A percentile compares a stretch with the other conserved stretches of the same genome.
These are phyloP conservation scores for Diplodia seriata DNA, from an alignment of 2,329 filamentous ascomycete genomes.

Conservation along the genomic window DNA sequence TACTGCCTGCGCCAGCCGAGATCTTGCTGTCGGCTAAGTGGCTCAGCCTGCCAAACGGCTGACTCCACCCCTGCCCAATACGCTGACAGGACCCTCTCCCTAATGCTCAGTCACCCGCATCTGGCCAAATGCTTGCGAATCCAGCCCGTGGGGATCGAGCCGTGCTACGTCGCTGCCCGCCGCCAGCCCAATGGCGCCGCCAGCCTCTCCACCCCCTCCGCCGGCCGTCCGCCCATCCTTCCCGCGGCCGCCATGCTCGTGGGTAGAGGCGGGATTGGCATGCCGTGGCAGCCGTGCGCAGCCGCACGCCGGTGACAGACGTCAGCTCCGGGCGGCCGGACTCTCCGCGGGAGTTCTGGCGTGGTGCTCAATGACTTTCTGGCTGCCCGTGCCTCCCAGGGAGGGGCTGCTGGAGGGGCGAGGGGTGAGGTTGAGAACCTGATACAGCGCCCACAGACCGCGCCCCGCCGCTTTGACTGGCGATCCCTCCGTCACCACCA, in stretches of 20 bases:
- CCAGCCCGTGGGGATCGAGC: conserved; percentile 16
- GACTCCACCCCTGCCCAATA: conserved; percentile 28
- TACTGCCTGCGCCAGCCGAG: conserved; percentile 26
- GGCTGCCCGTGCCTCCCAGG: conserved; percentile 26
- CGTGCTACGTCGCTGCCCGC: conserved; percentile 8
- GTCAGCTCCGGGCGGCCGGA: conserved; percentile 14
- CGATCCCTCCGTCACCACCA: conserved; percentile 32
- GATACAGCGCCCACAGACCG: conserved; percentile 27
- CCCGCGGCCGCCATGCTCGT: conserved; percentile 14
- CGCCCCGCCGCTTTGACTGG: conserved; percentile 30
- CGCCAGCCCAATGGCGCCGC: conserved; percentile 24
- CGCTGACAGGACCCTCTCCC: conserved; percentile 26
- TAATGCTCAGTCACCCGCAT: conserved; percentile 30
- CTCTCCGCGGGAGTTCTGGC: conserved; percentile 18
- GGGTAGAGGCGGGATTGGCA: conserved; percentile 18
- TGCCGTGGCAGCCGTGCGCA: conserved; percentile 19
- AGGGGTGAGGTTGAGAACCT: conserved; percentile 29
- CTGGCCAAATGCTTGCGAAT: conserved; percentile 24
- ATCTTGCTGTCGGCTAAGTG: conserved; percentile 29
- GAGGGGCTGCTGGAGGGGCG: conserved; percentile 28
- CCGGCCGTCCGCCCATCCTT: conserved; percentile 8
- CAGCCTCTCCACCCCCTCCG: conserved; percentile 25
- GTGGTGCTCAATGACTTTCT: conserved; percentile 26
- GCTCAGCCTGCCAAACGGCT: conserved; percentile 5
- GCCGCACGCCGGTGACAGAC: conserved; percentile 13